Conservation (phyloP, 306 rosid genomes). For the Cucurbita argyrosperma region DNA sequence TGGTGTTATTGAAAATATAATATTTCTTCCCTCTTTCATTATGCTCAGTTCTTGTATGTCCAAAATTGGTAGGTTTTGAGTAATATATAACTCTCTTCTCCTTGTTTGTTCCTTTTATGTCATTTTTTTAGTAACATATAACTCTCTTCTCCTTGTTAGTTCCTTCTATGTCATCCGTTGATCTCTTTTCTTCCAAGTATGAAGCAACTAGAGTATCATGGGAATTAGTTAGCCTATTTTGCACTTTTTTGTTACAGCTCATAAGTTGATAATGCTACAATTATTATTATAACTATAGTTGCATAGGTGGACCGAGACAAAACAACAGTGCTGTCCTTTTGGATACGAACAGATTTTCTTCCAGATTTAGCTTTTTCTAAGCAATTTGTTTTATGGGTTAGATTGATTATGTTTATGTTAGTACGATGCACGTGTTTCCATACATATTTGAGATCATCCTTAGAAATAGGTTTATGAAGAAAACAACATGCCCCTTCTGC, state of each 20-base stretch:
- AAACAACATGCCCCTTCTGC: constrained; percentile 20
- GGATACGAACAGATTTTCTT: background rate
- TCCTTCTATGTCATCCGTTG: background rate
- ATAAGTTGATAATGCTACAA: background rate
- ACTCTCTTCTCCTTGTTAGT: constrained; percentile 1
- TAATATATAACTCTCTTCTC: constrained; percentile 5
- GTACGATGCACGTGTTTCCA: constrained; percentile 26
- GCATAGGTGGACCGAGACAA: background rate
- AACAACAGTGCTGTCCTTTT: background rate
- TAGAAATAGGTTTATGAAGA: constrained; percentile 29
- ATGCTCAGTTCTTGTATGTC: background rate
- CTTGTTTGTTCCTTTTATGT: background rate
- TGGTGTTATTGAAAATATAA: no score
- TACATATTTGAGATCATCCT: constrained; percentile 20
- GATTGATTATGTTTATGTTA: background rate
- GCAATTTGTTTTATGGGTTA: background rate
- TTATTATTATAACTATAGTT: background rate
- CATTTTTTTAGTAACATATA: background rate
- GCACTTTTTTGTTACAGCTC: background rate
- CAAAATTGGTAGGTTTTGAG: background rate
- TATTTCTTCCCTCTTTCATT: background rate
- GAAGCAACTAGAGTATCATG: background rate
- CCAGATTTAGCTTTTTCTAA: background rate
- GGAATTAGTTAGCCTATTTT: background rate
- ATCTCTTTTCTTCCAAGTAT: background rate